A percentile compares a stretch with the other conserved stretches of the same genome.
phyloP scores from a whole-genome alignment of 257 asterid genomes.

The Ilex aquifolium region DNA sequence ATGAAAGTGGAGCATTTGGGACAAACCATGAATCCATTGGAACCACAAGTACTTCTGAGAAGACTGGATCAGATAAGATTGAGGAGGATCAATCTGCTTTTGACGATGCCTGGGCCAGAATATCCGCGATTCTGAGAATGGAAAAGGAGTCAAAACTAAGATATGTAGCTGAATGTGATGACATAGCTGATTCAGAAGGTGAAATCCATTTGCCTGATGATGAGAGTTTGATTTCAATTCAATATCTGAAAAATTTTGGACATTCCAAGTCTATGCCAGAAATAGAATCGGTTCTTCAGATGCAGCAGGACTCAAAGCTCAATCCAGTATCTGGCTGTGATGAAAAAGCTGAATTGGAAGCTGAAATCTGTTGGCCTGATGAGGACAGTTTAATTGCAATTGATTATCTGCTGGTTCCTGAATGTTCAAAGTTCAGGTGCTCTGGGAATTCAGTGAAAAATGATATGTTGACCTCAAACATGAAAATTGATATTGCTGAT shows the following conservation, averaged over 20 bases:
- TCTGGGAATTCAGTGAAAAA: conserved; percentile 4
- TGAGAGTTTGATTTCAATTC: conserved; percentile 27
- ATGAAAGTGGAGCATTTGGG: conserved; percentile 12
- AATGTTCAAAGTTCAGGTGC: conserved; percentile 8
- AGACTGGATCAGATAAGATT: conserved; percentile 12
- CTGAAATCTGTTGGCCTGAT: conserved; percentile 33
- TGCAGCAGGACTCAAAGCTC: conserved; percentile 24
- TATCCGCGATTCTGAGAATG: conserved; percentile 32
- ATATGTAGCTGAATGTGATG: conserved; percentile 10
- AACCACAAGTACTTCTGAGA: conserved; percentile 7
- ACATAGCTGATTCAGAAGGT: conserved; percentile 16
- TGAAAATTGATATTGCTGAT: conserved; percentile 9
- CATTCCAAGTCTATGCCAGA: conserved; percentile 8
- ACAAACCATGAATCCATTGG: conserved; percentile 4
- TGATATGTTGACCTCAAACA: conserved; percentile 13
- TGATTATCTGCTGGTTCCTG: conserved; percentile 21
- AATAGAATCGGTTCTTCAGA: conserved; percentile 14
- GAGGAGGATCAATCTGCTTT: conserved; percentile 25
- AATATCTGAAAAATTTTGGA: conserved; percentile 19
- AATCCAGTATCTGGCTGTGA: conserved; percentile 9
- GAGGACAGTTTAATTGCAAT: conserved; percentile 33
- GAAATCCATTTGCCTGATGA: conserved; percentile 39
- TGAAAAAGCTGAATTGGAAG: conserved; percentile 16
- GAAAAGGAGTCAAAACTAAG: conserved; percentile 24
- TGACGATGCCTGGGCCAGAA: conserved; percentile 50